These are phyloP conservation scores for Cyphellophora attinorum DNA, from an alignment of 2,329 filamentous ascomycete species.

Conservation along the genomic window DNA sequence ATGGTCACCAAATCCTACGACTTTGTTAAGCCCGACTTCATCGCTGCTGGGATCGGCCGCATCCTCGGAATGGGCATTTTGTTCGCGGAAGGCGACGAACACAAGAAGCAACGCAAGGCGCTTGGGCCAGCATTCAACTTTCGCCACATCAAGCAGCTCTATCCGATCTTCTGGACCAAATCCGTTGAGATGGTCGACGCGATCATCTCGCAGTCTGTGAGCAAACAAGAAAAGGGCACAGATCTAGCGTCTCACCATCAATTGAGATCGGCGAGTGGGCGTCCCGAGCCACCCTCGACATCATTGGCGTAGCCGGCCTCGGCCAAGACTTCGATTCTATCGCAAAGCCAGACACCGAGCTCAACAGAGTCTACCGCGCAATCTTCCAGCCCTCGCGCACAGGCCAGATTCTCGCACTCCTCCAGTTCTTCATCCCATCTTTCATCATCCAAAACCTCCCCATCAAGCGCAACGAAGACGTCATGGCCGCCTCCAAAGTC, in stretches of 20 bases:
- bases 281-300: conserved; percentile 57
- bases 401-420: conserved; percentile 46
- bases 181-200: conserved; percentile 54
- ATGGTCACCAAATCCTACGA: conserved; percentile 59
- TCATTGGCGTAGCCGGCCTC: conserved; percentile 60
- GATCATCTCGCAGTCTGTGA: conserved; percentile 39
- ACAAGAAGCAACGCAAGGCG: conserved; percentile 66
- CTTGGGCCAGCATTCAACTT: conserved; percentile 75
- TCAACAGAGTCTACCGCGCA: conserved; percentile 48
- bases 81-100: conserved; percentile 81
- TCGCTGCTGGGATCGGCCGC: conserved; percentile 24
- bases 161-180: conserved; percentile 78
- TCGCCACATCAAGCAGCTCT: conserved; percentile 72
- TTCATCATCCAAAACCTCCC: conserved; percentile 57
- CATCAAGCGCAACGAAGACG: conserved; percentile 58
- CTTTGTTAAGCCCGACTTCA: conserved; percentile 50
- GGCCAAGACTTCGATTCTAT: conserved; percentile 62
- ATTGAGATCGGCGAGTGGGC: conserved; percentile 45
- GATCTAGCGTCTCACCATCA: conserved; percentile 24
- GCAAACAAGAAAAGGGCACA: conserved; percentile 25
- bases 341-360: conserved; percentile 47
- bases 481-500: conserved; percentile 44
- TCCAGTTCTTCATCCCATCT: conserved; percentile 53
- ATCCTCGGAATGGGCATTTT: conserved; percentile 40
- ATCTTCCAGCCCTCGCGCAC: conserved; percentile 46